Evolutionary conservation across 192 early-diverging fungal species (phyloP).

Genomic region (Gaertneriomyces sp.): DNA sequence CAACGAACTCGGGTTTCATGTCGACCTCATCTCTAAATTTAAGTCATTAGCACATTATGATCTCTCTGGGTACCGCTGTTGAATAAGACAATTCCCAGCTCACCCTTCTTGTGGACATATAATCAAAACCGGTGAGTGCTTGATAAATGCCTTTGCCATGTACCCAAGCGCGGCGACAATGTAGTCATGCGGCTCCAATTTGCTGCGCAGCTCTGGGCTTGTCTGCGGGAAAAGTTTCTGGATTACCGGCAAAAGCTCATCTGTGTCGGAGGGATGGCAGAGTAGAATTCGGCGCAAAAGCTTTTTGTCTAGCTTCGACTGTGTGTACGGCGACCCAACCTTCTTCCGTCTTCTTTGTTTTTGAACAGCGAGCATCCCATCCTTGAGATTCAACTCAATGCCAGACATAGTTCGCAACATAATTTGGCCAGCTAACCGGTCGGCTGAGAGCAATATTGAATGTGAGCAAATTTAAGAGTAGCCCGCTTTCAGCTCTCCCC

Average conservation of each 20-base stretch:
- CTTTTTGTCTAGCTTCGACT: too few relatives aligned
- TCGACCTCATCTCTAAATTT: conserved; percentile 2
- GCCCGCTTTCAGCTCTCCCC: too few relatives aligned
- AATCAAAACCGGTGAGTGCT: conserved; percentile 3
- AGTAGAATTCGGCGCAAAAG: conserved; percentile 5
- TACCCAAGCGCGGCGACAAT: conserved; percentile 3
- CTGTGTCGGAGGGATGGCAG: not conserved
- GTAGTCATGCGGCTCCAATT: conserved; percentile 3
- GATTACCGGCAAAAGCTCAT: conserved; percentile 1
- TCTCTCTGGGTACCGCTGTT: too few relatives aligned
- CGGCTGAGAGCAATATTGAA: too few relatives aligned
- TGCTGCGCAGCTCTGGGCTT: conserved; percentile 1
- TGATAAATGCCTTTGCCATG: conserved; percentile 11
- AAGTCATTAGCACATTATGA: not conserved
- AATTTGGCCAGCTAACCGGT: too few relatives aligned
- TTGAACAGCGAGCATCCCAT: too few relatives aligned
- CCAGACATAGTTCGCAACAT: too few relatives aligned
- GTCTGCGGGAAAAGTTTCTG: conserved; percentile 14
- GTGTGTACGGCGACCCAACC: too few relatives aligned
- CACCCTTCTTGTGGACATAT: conserved; percentile 1
- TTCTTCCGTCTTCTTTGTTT: too few relatives aligned
- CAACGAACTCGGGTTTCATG: conserved; percentile 3
- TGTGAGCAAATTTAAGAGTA: too few relatives aligned
- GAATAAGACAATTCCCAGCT: too few relatives aligned
- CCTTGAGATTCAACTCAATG: too few relatives aligned